Conservation (phyloP, 2,329 filamentous ascomycete genomes). For the Colletotrichum costaricense region DNA sequence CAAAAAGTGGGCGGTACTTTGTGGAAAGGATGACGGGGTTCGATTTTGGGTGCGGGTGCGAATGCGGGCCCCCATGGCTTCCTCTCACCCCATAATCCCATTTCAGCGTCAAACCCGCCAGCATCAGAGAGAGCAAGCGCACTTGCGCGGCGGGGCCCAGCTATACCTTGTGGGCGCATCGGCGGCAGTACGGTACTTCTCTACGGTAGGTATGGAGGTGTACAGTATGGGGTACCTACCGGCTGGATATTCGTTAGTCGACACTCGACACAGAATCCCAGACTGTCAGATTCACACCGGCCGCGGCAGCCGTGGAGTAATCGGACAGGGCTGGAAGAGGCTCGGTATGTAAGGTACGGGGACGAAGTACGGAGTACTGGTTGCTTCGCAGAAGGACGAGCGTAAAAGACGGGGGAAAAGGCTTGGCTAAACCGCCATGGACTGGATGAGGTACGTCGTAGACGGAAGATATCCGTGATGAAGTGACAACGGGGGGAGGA, state of each 20-base stretch:
- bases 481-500: background rate
- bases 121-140: background rate
- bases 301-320: background rate
- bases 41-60: conserved; percentile 15
- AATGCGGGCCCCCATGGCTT: conserved; percentile 28
- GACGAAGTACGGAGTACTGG: background rate
- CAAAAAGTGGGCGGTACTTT: conserved; percentile 25
- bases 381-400: background rate
- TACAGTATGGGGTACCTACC: too few relatives aligned
- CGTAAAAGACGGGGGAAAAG: background rate
- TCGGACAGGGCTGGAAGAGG: background rate
- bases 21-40: conserved; percentile 9
- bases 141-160: background rate
- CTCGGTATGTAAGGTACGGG: conserved; percentile 7
- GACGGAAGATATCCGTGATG: conserved; percentile 25
- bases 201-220: too few relatives aligned
- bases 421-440: background rate
- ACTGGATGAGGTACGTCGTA: background rate
- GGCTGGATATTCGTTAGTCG: background rate
- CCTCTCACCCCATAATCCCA: conserved; percentile 10
- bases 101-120: conserved; percentile 24
- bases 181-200: conserved; percentile 3
- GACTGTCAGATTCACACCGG: background rate
- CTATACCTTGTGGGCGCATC: background rate
- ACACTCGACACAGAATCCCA: too few relatives aligned